Evolutionary conservation across 352 stramenopile species (phyloP).

Genomic region (Phytophthora aleatoria): DNA sequence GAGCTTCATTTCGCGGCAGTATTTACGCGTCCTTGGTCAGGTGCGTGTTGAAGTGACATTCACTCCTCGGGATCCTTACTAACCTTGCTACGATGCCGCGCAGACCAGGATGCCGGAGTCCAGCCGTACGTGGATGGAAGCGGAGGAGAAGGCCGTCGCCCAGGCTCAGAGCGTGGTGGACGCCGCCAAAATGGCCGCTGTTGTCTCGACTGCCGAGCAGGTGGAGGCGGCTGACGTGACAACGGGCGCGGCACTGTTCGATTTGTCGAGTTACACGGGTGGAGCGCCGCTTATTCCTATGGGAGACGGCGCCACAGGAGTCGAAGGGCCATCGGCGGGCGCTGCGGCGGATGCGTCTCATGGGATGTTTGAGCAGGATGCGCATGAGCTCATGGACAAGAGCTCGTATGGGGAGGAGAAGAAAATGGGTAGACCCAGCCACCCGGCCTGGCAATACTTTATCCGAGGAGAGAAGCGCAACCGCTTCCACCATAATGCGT

Average conservation of each 20-base stretch:
- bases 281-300: constrained; percentile 44
- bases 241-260: constrained; percentile 39
- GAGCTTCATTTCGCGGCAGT: constrained; percentile 7
- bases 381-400: constrained; percentile 22
- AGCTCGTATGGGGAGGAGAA: constrained; percentile 53
- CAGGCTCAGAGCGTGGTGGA: constrained; percentile 10
- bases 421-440: constrained; percentile 70
- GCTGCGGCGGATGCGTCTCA: constrained; percentile 8
- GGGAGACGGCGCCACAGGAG: constrained; percentile 1
- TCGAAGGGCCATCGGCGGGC: constrained; percentile 1
- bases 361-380: constrained; percentile 26
- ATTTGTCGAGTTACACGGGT: constrained; percentile 55
- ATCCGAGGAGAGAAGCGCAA: constrained; percentile 79
- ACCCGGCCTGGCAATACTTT: constrained; percentile 84
- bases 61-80: constrained; percentile 17
- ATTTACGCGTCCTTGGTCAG: constrained; percentile 28
- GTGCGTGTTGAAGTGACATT: constrained; percentile 31
- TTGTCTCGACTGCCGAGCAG: constrained; percentile 11
- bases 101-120: constrained; percentile 9
- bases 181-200: constrained; percentile 3
- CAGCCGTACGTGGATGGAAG: constrained; percentile 26
- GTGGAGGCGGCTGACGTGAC: constrained; percentile 22
- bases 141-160: constrained; percentile 1
- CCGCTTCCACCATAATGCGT: constrained; percentile 83
- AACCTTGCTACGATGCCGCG: constrained; percentile 9